Base-by-base conservation (phyloP, 176 grass and related monocot species). In the Carex parvula region DNA sequence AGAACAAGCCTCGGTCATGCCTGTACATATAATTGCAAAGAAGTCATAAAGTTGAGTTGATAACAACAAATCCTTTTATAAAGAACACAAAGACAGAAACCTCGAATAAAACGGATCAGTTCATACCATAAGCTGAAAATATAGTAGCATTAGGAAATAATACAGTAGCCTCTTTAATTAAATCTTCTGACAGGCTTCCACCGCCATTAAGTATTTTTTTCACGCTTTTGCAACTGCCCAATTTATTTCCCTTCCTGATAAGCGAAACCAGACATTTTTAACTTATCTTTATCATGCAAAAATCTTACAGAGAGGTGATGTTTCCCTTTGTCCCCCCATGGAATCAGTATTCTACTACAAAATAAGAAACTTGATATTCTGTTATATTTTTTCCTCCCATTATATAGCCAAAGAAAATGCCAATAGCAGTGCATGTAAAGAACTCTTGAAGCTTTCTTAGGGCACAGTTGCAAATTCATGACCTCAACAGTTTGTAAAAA, bases 1-100 rank as follows among this genome's bases (percentile, higher is more conserved):
- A 78, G 96, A 98, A 35, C 92, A 98, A 67, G 92, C 83, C 35
- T 98, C 95, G 1, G 95, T 98, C 95, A 98, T 95, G n/a, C 95
- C 95, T 98, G 82, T 84, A 44, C 21, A 81, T 57, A 62, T 41
- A 70, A 4, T 62, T 68, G 18, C 14, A 64, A 60, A 57, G 3
- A 53, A 71, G 64, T 35, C 6, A 35, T 60, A 15, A 86, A 60
- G 18, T 73, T 84, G 64, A 60, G 56, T 52, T 64, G 29, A 50
- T 41, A 50, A 44, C 29, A 26, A 61, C 64, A 18, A 50, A 15
- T 86, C 63, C n/a, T 80, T 32, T 24, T 62, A 81, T 4, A 77
- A 77, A 74, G 24, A 18, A 70, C 64, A 11, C 5, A 57, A 79
- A 44, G 29, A 79, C 72, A 24, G 9, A 61, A 48, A 84, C 21